phyloP scores from a whole-genome alignment of 164 flowering plant species.

The Tinospora cordifolia region DNA sequence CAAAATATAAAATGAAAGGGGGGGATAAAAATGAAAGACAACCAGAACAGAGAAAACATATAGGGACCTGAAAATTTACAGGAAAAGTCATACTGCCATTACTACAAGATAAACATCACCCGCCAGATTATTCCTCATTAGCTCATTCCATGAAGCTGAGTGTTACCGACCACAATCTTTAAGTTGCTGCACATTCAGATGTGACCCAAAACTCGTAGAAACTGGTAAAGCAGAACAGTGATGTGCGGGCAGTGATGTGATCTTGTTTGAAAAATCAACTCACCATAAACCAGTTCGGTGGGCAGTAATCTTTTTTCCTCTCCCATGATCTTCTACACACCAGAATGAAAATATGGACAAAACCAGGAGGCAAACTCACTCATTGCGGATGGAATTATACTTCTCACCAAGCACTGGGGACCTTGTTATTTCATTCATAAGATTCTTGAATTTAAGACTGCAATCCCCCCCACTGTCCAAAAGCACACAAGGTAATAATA shows the following conservation, averaged over 20 bases:
- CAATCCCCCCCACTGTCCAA: conserved; percentile 85
- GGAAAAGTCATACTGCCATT: no score
- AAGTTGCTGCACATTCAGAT: no score
- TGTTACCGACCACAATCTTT: no score
- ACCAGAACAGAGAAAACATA: no score
- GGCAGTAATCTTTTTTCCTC: background rate
- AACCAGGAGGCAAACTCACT: conserved; percentile 31
- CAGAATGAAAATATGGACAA: background rate
- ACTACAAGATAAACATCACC: no score
- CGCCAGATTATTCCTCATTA: background rate
- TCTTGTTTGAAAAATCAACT: background rate
- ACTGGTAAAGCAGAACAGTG: background rate
- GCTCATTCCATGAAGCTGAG: background rate
- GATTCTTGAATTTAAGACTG: conserved; percentile 76
- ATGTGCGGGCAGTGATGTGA: background rate
- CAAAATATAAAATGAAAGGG: no score
- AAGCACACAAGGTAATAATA: background rate
- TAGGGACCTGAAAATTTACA: no score
- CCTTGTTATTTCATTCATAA: conserved; percentile 65
- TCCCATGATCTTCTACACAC: background rate
- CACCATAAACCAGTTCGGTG: background rate
- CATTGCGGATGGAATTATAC: conserved; percentile 69
- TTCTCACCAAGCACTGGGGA: conserved; percentile 56
- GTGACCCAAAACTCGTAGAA: background rate
- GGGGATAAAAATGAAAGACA: no score